Conservation (phyloP, 805 yeast genomes). For the Kluyveromyces lactis region DNA sequence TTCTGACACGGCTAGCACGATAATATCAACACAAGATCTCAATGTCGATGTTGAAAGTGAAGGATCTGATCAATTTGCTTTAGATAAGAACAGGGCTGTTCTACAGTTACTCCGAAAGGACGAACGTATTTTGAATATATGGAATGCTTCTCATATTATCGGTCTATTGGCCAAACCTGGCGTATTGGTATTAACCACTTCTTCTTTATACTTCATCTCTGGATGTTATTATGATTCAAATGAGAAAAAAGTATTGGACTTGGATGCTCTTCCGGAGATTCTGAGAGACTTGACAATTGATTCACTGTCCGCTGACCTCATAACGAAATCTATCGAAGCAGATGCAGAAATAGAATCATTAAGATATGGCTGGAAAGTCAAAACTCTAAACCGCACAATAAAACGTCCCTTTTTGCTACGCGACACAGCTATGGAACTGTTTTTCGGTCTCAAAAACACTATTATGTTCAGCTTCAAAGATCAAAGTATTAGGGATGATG, state of each 20-base stretch:
- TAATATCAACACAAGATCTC: too few species aligned
- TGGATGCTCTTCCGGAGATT: conserved; percentile 52
- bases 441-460: conserved; percentile 66
- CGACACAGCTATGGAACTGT: conserved; percentile 74
- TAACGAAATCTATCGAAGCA: conserved; percentile 12
- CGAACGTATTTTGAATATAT: conserved; percentile 61
- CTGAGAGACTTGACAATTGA: conserved; percentile 63
- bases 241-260: conserved; percentile 51
- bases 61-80: too few species aligned
- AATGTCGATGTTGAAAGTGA: neutral
- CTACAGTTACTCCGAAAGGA: conserved; percentile 59
- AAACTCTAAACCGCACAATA: conserved; percentile 52
- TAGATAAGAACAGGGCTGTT: conserved; percentile 66
- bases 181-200: conserved; percentile 58
- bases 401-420: conserved; percentile 69
- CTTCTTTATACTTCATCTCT: conserved; percentile 59
- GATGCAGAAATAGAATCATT: neutral
- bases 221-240: conserved; percentile 47
- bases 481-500: conserved; percentile 44
- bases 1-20: neutral
- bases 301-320: conserved; percentile 44
- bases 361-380: conserved; percentile 45
- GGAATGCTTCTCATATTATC: conserved; percentile 67
- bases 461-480: conserved; percentile 57
- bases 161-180: conserved; percentile 77